Evolutionary conservation across 2,329 filamentous ascomycete genomes (phyloP).

Genomic region (Juglanconis sp.): DNA sequence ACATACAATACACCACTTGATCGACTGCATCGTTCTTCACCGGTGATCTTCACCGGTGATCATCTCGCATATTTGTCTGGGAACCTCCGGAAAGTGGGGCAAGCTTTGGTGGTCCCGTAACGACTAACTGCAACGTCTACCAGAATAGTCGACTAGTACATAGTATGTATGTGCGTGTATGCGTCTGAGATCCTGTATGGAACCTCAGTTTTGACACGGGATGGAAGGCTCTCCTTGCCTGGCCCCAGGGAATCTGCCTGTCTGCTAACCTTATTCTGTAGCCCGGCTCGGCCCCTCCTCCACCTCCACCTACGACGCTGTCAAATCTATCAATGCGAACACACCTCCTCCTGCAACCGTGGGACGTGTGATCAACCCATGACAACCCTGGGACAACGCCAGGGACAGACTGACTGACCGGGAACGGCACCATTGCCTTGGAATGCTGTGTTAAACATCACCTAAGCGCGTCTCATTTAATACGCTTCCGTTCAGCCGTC

Average conservation of each 20-base stretch:
- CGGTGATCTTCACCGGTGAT: background rate
- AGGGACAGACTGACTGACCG: too few relatives aligned
- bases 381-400: too few relatives aligned
- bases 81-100: background rate
- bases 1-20: background rate
- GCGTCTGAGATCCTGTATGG: background rate
- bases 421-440: too few relatives aligned
- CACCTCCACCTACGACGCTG: background rate
- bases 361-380: background rate
- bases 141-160: background rate
- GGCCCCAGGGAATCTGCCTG: background rate
- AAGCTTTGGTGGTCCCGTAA: background rate
- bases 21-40: background rate
- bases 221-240: background rate
- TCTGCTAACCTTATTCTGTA: background rate
- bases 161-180: background rate
- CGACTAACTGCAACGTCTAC: background rate
- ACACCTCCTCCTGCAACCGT: background rate
- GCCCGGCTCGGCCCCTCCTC: background rate
- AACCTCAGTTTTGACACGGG: background rate
- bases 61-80: background rate
- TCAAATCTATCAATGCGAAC: background rate
- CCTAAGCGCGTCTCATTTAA: background rate
- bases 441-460: background rate
- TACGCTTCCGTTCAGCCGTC: background rate